Percentiles rank a stretch among this genome's conserved stretches.
Conservation (phyloP, 495 filamentous ascomycete genomes). For the Penicillium paradoxum region DNA sequence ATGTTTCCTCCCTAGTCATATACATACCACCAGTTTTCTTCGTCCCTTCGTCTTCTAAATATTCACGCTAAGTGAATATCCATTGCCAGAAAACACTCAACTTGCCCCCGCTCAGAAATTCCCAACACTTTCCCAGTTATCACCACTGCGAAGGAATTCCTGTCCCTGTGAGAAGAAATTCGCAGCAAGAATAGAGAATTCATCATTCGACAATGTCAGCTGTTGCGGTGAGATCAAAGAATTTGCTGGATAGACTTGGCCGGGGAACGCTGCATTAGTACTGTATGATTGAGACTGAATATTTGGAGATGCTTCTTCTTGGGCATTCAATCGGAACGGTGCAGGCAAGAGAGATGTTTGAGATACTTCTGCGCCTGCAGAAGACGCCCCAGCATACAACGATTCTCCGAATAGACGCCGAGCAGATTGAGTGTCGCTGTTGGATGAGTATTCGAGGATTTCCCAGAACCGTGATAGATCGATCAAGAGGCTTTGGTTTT, state of each 20-base stretch:
- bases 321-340: conserved; percentile 32
- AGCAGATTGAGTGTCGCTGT: conserved; percentile 37
- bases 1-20: too few relatives aligned
- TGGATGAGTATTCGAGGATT: conserved; percentile 46
- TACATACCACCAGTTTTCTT: too few relatives aligned
- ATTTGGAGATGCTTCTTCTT: conserved; percentile 18
- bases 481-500: conserved; percentile 43
- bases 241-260: conserved; percentile 19
- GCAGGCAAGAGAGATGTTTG: conserved; percentile 44
- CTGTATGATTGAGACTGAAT: conserved; percentile 11
- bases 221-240: conserved; percentile 24
- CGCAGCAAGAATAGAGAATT: conserved; percentile 44
- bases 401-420: conserved; percentile 40
- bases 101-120: conserved; percentile 25
- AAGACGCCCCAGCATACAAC: conserved; percentile 24
- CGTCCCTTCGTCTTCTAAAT: too few relatives aligned
- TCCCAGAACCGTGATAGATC: conserved; percentile 49
- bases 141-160: conserved; percentile 37
- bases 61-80: too few relatives aligned
- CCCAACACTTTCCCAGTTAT: conserved; percentile 37
- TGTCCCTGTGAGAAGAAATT: conserved; percentile 47
- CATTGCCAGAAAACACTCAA: not conserved
- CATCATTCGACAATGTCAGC: conserved; percentile 37
- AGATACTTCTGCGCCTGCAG: conserved; percentile 35
- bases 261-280: conserved; percentile 11